Base-by-base conservation (phyloP, 179 eudicot genomes). In the Monotropa hypopitys region DNA sequence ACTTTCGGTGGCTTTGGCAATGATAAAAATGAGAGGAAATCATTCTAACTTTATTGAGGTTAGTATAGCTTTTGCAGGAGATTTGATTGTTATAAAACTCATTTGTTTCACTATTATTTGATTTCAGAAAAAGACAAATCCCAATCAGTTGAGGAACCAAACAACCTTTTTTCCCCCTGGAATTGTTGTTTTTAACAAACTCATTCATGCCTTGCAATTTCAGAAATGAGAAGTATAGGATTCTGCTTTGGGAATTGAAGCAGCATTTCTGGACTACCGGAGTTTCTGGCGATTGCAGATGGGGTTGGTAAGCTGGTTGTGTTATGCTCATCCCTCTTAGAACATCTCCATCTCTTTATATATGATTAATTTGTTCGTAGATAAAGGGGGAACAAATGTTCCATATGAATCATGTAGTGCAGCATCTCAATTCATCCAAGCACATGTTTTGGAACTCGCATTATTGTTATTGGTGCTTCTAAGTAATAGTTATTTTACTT, bases 1-100 rank as follows among this genome's bases (percentile, higher is more conserved):
- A 82, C 84, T 49, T 49, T 49, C 82, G 86, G 88, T 70, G 77
- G 87, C 82, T 68, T 72, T 16, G 50, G 85, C 18, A 83, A 79
- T 42, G 61, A 12, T 26, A 70, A 7, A 40, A 9, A 49, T 23
- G 80, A 75, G 43, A 78, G 77, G 68, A 80, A 66, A 69, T 74
- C 72, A 45, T 82, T 84, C 74, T 85, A 75, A 85, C 71, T 66
- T 26, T 21, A 28, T 10, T 2, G 59, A 45, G 71, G 78, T 76
- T 62, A 76, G 56, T 5, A 45, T 35, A 1, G 3, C 33, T 18
- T 7, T 76, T 30, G 11, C 43, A 45, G 9, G 23, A 74, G 40
- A n/a, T n/a, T n/a, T 12, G 69, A 61, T 75, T 23, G n/a, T 7
- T 57, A 21, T 45, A 56, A n/a, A 38, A 38, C 40, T 38, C 28